Evolutionary conservation across 129 eudicot genomes (phyloP).

Genomic region (Rutidosis leptorrhynchoides): DNA sequence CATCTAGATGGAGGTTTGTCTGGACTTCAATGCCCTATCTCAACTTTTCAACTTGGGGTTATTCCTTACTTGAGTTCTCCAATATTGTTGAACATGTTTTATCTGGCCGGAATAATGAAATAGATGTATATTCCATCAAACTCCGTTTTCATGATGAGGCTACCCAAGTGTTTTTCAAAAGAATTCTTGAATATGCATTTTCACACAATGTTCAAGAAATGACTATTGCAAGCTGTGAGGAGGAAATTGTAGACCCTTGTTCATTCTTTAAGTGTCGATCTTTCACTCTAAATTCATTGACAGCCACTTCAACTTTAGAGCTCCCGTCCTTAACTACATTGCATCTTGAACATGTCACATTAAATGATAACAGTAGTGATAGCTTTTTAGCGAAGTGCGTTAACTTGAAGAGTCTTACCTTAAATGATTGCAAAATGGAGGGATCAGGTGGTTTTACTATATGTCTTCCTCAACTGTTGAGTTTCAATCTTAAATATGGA

Average conservation of each 20-base stretch:
- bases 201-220: slow-evolving; percentile 12
- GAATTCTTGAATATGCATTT: neutral
- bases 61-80: neutral
- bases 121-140: neutral
- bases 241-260: neutral
- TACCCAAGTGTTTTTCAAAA: neutral
- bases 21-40: slow-evolving; percentile 13
- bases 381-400: neutral
- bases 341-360: neutral
- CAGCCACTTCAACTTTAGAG: neutral
- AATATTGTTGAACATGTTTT: neutral
- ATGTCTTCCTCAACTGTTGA: neutral
- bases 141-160: neutral
- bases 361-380: neutral
- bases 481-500: neutral
- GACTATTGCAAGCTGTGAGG: neutral
- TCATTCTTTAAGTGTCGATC: neutral
- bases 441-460: neutral
- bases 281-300: neutral
- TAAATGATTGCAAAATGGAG: neutral
- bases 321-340: neutral
- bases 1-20: slow-evolving; percentile 11
- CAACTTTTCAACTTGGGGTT: neutral
- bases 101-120: neutral
- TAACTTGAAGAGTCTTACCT: neutral